Evolutionary conservation across 169 alveolate species (phyloP).

Genomic region (Cyclospora cayetanensis): DNA sequence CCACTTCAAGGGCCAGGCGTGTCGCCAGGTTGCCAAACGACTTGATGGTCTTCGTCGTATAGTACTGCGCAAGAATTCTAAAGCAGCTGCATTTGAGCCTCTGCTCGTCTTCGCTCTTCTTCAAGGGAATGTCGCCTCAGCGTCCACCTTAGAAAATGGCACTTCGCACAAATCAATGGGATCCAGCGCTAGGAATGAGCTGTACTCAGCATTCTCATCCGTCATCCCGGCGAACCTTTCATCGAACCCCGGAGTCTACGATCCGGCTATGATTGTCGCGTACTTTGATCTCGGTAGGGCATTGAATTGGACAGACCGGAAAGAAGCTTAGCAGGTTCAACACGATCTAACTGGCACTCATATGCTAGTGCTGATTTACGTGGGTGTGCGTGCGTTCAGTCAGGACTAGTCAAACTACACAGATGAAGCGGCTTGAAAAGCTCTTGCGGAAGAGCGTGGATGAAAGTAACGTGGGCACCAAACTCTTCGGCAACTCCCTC

Average conservation of each 20-base stretch:
- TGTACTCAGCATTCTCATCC: not conserved
- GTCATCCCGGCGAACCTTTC: not conserved
- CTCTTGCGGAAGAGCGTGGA: not conserved
- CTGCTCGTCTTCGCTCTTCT: conserved; percentile 16
- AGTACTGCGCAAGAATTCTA: conserved; percentile 27
- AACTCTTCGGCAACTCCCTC: conserved; percentile 53
- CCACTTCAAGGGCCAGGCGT: conserved; percentile 22
- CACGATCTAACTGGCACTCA: too few relatives aligned
- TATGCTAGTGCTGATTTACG: too few relatives aligned
- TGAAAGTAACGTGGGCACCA: not conserved
- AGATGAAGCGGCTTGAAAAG: not conserved
- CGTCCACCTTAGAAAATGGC: not conserved
- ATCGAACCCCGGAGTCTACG: not conserved
- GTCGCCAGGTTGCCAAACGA: not conserved
- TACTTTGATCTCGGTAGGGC: conserved; percentile 39
- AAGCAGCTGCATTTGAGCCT: conserved; percentile 32
- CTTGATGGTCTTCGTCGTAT: conserved; percentile 34
- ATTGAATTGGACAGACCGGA: too few relatives aligned
- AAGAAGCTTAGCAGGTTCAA: too few relatives aligned
- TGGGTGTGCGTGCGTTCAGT: too few relatives aligned
- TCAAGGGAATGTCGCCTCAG: conserved; percentile 50
- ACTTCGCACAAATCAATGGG: too few relatives aligned
- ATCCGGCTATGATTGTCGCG: not conserved
- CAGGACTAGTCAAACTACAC: not conserved
- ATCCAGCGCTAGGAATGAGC: too few relatives aligned